phyloP scores from a whole-genome alignment of 2,329 filamentous ascomycete genomes.

The Cordyceps fumosorosea region DNA sequence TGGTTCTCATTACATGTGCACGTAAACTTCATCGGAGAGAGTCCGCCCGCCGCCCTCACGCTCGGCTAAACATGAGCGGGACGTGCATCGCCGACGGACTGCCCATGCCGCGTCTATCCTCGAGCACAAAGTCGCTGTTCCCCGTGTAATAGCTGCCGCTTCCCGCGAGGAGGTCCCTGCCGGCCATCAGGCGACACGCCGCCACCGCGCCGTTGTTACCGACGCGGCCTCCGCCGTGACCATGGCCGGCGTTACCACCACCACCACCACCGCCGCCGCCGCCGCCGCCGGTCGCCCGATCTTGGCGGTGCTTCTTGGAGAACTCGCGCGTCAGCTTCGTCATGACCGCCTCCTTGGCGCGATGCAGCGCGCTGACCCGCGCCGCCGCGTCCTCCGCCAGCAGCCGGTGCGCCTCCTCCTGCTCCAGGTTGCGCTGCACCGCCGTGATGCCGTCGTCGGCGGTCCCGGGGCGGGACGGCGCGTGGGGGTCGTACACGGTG shows the following conservation, averaged over 20 bases:
- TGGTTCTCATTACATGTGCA: not conserved
- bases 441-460: conserved; percentile 44
- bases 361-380: conserved; percentile 47
- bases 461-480: not conserved
- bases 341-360: conserved; percentile 55
- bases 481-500: conserved; percentile 46
- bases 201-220: conserved; percentile 25
- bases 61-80: conserved; percentile 53
- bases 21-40: not conserved
- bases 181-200: conserved; percentile 27
- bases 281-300: conserved; percentile 16
- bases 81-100: conserved; percentile 45
- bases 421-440: conserved; percentile 51
- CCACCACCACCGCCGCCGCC: not conserved
- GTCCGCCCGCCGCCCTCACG: conserved; percentile 16
- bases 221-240: not conserved
- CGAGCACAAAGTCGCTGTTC: conserved; percentile 28
- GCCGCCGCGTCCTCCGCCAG: conserved; percentile 52
- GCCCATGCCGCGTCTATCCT: conserved; percentile 42
- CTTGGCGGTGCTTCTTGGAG: conserved; percentile 22
- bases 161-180: conserved; percentile 24
- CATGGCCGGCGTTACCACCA: not conserved
- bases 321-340: conserved; percentile 51
- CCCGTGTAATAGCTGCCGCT: conserved; percentile 22
- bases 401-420: conserved; percentile 48